Base-by-base conservation (phyloP, 164 flowering plant species). In the Taxillus chinensis region DNA sequence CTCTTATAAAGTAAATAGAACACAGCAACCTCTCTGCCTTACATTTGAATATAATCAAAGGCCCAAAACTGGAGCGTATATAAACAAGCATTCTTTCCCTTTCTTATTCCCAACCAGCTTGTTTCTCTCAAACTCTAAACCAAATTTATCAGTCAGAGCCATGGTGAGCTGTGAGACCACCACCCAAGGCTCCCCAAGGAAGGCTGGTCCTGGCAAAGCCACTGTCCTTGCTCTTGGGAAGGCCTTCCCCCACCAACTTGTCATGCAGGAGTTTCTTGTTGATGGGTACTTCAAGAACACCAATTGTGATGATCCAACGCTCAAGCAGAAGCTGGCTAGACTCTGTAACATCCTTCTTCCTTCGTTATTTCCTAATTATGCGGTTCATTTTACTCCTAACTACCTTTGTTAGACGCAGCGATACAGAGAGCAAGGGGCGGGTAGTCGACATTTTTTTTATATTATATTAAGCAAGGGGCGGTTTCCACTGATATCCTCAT, bases 181-280 rank as follows among this genome's bases (percentile, higher is more conserved):
- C 27, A 58, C 53, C 39, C 62, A 62, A 57, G 70, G 64, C 45
- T 46, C 54, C 9, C 10, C 63, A 13, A 78, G 64, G 79, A 74
- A 62, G 71, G 73, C 77, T 17, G 78, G 5, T 41, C 78, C 84
- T 39, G 91, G 90, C 6, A 95, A 83, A 75, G 85, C 97, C 13
- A 79, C 89, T 1, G 71, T 95, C 65, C 71, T 95, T 43, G 92
- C 93, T 57, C 85, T 95, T 13, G 99, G 97, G 39, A 95, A 91
- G 76, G 99, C 95, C 14, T 91, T 95, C 66, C 97, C 99, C 70
- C 85, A 78, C 73, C 96, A 89, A 73, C 95, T 89, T 56, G 92
- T 95, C 53, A 86, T 95, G 88, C 99, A 91, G 62, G 96, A 95
- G 45, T 80, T 83, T 60, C 78, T 95, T 38, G 99, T 87, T 53